Base-by-base conservation (phyloP, 1,139 yeast genomes). In the Pichia sp. region DNA sequence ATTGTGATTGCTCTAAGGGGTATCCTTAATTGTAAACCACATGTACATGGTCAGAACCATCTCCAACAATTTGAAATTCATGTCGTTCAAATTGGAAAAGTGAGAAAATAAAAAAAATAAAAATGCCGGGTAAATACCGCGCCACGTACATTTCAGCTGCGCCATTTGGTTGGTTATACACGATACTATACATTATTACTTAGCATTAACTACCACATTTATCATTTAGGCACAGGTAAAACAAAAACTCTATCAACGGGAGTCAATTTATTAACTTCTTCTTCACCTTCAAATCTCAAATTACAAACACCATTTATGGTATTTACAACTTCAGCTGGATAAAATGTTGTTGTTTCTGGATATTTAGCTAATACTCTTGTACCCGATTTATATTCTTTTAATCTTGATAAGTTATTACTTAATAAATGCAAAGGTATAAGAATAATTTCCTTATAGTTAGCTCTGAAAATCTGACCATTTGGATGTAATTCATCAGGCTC, bases 291-390 rank as follows among this genome's bases (percentile, higher is more conserved):
- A 60, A 94, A 94, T 59, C 80, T 79, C 48, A 94, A 72, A 56
- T 87, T 69, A 55, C 95, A 95, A 18, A 74, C 76, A 0, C 94
- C 89, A 57, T 84, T 92, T 55, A 86, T 74, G 53, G 79, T 80
- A 0, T 95, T 90, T 37, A 82, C 83, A 4, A 94, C 97, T 45
- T 87, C 86, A 0, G 98, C 98, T 4, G 95, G 86, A 62, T 92
- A 94, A 59, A 92, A 94, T 0, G 97, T 90, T 0, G 98, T 94
- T 0, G 99, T 94, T 58, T 94, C 99, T 0, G 99, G 99, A 59
- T 94, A 94, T 59, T 96, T 72, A 0, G 97, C 98, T 53, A 94
- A 71, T 3, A 92, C 98, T 58, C 81, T 82, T 0, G 89, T 73
- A 0, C 95, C 94, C 39, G 80, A 71, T 0, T 94, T 83, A 56